Conservation (phyloP, 108 stramenopile species). For the Pseudonitzschia multiseries region DNA sequence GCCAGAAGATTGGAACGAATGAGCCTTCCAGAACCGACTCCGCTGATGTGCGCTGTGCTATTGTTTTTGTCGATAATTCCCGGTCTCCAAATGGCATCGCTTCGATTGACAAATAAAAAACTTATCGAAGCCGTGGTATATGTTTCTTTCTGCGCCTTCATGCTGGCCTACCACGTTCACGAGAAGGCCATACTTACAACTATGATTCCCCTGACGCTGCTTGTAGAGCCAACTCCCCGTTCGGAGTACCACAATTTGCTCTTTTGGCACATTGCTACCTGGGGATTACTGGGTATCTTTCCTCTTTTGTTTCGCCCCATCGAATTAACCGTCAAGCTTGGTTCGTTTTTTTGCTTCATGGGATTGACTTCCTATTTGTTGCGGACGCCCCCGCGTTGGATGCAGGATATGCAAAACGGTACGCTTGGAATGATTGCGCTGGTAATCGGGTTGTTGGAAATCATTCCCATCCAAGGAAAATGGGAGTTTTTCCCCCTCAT, state of each 20-base stretch:
- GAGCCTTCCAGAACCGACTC: constrained; percentile 61
- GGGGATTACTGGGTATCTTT: constrained; percentile 69
- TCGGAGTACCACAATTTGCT: constrained; percentile 39
- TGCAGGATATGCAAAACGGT: constrained; percentile 14
- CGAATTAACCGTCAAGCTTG: constrained; percentile 60
- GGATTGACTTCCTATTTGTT: constrained; percentile 28
- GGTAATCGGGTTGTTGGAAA: constrained; percentile 53
- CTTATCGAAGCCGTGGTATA: constrained; percentile 55
- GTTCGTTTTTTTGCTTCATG: constrained; percentile 53
- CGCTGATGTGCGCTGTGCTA: constrained; percentile 50
- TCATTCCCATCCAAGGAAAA: constrained; percentile 51
- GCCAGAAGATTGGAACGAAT: background rate
- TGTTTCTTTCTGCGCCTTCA: constrained; percentile 65
- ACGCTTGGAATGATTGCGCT: constrained; percentile 16
- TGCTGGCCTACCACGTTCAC: constrained; percentile 93
- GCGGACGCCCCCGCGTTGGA: constrained; percentile 5
- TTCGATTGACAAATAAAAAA: constrained; percentile 19
- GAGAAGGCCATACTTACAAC: constrained; percentile 95
- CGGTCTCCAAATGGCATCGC: constrained; percentile 35
- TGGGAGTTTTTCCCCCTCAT: constrained; percentile 81
- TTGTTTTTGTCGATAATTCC: constrained; percentile 56
- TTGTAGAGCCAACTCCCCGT: constrained; percentile 22
- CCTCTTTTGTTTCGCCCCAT: constrained; percentile 67
- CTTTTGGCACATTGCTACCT: constrained; percentile 47
- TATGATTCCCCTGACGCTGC: constrained; percentile 65